Base-by-base conservation (phyloP, 306 rosid species). In the Luffa acutangula region DNA sequence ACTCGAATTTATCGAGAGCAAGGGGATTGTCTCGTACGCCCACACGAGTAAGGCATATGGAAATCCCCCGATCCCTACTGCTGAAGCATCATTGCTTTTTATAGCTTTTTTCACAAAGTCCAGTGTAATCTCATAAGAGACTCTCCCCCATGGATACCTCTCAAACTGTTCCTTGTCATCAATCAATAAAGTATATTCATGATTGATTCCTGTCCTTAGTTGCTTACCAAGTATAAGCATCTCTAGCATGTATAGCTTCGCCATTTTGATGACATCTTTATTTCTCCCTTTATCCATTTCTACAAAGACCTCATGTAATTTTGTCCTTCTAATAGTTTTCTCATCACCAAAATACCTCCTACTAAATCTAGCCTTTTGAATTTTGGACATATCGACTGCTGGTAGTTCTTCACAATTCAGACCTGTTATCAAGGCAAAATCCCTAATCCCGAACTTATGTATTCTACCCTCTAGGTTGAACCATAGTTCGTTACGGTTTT, bases 241-340 rank as follows among this genome's bases (percentile, higher is more conserved):
- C 71, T 64, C 71, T 17, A 64, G 12, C 9, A 64, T 64, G 71
- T 64, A 64, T 15, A 64, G 21, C 71, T 64, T 64, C 36, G 71
- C 71, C 71, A 64, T 64, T 64, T 64, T 64, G 71, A 64, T 46
- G 15, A 64, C 71, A 64, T 64, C 71, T 64, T 36, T 64, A 18
- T 14, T 15, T 64, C 43, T 64, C 46, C 46, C 25, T 64, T 64
- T 64, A 64, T 64, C 71, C 71, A 64, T 64, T 36, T 64, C 46
- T 37, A 39, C 13, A 36, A 64, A 64, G 1, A 64, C 21, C 46
- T 64, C 5, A 0, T 34, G 71, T 64, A 64, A 18, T 36, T 64
- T 64, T 64, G 45, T 36, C 71, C 71, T 64, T 64, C 2, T 36
- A 37, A 64, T 64, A 64, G 71, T 64, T 37, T 37, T 64, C 2